phyloP scores from a whole-genome alignment of 345 rosid genomes.

The Brassica nigra region DNA sequence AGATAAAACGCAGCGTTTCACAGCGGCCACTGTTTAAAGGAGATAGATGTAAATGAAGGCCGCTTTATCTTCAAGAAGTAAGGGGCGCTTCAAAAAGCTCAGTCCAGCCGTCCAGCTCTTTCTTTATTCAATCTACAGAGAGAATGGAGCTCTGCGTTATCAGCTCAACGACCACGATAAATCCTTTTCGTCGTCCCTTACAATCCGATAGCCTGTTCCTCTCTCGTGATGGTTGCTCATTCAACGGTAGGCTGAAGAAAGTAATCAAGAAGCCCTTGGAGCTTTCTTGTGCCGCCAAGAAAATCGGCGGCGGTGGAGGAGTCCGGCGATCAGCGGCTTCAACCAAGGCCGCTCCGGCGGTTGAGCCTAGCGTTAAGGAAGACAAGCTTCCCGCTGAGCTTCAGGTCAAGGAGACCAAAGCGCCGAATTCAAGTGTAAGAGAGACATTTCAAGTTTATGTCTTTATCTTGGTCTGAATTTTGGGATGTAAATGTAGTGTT shows the following conservation, averaged over 20 bases:
- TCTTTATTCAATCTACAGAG: neutral
- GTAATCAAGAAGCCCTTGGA: slow-evolving; percentile 34
- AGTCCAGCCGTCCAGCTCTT: neutral
- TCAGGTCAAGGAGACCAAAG: slow-evolving; percentile 56
- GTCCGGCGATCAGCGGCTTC: slow-evolving; percentile 37
- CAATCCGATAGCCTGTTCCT: slow-evolving; percentile 22
- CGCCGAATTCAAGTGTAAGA: slow-evolving; percentile 74
- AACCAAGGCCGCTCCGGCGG: slow-evolving; percentile 48
- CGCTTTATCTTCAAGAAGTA: neutral
- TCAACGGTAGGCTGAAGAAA: slow-evolving; percentile 30
- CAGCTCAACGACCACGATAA: slow-evolving; percentile 41
- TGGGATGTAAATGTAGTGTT: neutral
- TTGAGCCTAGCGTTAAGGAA: slow-evolving; percentile 43
- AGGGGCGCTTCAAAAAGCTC: neutral
- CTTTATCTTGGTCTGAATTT: neutral
- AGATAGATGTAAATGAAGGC: neutral
- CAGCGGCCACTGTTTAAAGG: neutral
- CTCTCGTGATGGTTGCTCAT: slow-evolving; percentile 36
- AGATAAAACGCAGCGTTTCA: neutral
- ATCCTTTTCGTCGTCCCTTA: slow-evolving; percentile 28
- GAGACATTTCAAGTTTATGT: neutral
- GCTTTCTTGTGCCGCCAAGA: slow-evolving; percentile 44
- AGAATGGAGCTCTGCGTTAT: slow-evolving; percentile 70
- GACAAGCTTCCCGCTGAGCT: slow-evolving; percentile 79
- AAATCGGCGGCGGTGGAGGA: slow-evolving; percentile 33